A percentile compares a stretch with the other conserved stretches of the same genome.
These are phyloP conservation scores for Blastobotrys attinorum DNA, from an alignment of 805 yeast species.

Conservation along the genomic window DNA sequence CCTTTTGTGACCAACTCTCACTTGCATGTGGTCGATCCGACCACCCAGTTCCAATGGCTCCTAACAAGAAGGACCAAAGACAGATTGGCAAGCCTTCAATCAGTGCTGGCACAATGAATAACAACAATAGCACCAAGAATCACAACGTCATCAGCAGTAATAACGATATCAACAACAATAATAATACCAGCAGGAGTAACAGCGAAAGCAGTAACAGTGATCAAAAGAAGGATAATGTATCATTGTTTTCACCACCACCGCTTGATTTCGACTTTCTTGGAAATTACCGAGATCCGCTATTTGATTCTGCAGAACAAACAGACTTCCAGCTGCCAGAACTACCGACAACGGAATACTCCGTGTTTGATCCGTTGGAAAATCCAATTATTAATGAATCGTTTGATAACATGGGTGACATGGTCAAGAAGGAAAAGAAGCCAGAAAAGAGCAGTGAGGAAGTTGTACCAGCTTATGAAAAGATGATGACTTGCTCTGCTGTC, in stretches of 20 bases:
- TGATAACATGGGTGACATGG: conserved; percentile 7
- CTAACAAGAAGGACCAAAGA: background rate
- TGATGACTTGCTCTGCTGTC: conserved; percentile 75
- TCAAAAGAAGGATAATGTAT: background rate
- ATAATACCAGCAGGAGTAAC: background rate
- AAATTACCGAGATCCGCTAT: conserved; percentile 23
- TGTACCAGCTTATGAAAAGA: conserved; percentile 25
- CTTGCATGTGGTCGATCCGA: conserved; percentile 77
- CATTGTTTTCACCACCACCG: conserved; percentile 23
- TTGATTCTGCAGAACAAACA: conserved; percentile 28
- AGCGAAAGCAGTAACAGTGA: background rate
- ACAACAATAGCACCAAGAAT: conserved; percentile 10
- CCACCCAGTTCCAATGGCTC: conserved; percentile 52
- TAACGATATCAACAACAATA: conserved; percentile 11
- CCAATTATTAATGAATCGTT: conserved; percentile 16
- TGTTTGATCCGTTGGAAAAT: conserved; percentile 30
- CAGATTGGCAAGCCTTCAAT: background rate
- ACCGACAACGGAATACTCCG: conserved; percentile 26
- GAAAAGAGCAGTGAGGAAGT: conserved; percentile 14
- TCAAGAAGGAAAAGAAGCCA: background rate
- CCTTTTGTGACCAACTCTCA: conserved; percentile 68
- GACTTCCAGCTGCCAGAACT: conserved; percentile 27
- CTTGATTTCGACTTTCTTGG: conserved; percentile 23
- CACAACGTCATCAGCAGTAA: too few relatives aligned
- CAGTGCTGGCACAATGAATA: background rate